Evolutionary conservation across 306 rosid species (phyloP), one percentile per base, ranked within the genome.

Genomic region (Rosa rugosa): DNA sequence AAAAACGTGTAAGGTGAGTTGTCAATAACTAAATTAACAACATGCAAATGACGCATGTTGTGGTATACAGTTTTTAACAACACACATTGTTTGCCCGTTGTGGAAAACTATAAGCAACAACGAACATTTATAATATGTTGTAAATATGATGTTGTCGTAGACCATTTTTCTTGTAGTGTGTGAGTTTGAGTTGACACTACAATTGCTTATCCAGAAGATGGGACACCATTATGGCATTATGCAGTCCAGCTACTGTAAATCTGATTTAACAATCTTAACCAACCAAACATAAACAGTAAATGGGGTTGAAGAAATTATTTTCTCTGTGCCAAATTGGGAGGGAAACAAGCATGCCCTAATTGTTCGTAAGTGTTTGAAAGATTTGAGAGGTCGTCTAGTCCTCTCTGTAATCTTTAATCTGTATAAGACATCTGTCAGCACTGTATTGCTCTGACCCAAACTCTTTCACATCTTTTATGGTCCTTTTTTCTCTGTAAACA

Each of bases 381-480:
- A 20, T 64, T 17, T 51, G 73, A 69, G 77, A 34, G 72, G 11
- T 38, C 47, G 47, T 38, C 47, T 0, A 38, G 71, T 66, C 47
- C 7, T 6, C 67, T 62, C 67, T 22, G 0, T 62, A 2, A 62
- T 60, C 38, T 60, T 60, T 4, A 25, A 25, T 25, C n/a, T 65
- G 70, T 1, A 7, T 34, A 63, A 11, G 80, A 84, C 93, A 89
- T 80, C 78, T 91, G 90, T 91, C 85, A 36, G 49, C 72, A 75
- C 51, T 38, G 53, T 41, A 57, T 81, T 81, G 8, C 65, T 34
- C 83, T 80, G 82, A 62, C 84, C 80, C 83, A 83, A 76, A 47
- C 80, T 69, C 82, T 71, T 70, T 79, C 84, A 69, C 83, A 45
- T 79, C 72, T 54, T 13, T 64, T 20, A 8, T 81, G 54, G 40